A percentile compares a stretch with the other conserved stretches of the same genome.
phyloP scores from a whole-genome alignment of 441 rosid genomes.

The Pelargonium cotyledonis region DNA sequence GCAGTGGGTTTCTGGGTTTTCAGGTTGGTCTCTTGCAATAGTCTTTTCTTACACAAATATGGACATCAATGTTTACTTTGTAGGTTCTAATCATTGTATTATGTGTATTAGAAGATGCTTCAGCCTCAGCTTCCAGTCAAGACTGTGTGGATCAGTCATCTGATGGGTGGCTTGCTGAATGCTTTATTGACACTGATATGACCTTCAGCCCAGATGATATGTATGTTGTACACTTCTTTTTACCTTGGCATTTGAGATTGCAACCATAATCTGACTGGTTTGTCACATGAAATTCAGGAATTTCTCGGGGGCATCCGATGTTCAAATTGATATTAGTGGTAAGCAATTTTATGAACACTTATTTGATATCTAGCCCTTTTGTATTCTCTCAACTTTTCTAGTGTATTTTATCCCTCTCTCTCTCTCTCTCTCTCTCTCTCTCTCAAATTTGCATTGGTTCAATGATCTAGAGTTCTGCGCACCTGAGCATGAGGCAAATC shows the following conservation, averaged over 20 bases:
- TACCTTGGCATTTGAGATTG: conserved; percentile 18
- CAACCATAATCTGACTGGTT: conserved; percentile 19
- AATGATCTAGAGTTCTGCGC: conserved; percentile 48
- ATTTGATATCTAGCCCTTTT: background rate
- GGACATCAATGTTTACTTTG: conserved; percentile 8
- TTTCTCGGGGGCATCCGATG: conserved; percentile 46
- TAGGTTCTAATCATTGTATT: conserved; percentile 15
- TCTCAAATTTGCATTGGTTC: no score
- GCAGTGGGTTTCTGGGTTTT: conserved; percentile 46
- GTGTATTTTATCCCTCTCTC: no score
- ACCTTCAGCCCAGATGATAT: conserved; percentile 41
- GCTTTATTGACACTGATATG: conserved; percentile 61
- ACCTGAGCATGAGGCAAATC: conserved; percentile 34
- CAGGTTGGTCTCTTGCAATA: conserved; percentile 43
- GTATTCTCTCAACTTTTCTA: background rate
- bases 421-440: no score
- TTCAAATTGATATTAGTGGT: conserved; percentile 76
- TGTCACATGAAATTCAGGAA: conserved; percentile 40
- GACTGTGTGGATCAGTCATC: conserved; percentile 54
- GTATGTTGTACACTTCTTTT: conserved; percentile 34
- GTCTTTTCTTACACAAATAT: background rate
- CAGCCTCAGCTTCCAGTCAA: conserved; percentile 35
- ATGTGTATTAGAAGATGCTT: conserved; percentile 26
- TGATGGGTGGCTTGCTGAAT: conserved; percentile 69
- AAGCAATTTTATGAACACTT: background rate